Conservation (phyloP, 805 yeast species). For the Candida boidinii region DNA sequence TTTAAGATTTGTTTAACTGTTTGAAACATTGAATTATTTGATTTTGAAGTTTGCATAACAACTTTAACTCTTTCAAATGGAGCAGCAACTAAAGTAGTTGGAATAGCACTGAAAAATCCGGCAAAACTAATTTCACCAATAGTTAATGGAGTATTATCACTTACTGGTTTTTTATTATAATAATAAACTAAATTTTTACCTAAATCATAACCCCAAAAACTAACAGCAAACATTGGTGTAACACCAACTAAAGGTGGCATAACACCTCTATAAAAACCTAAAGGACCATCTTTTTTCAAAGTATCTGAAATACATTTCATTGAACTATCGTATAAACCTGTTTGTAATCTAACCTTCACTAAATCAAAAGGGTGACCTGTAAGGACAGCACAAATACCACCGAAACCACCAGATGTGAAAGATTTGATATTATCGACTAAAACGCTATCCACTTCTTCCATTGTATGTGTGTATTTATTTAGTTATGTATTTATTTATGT, state of each 20-base stretch:
- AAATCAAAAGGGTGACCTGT: constrained; percentile 97
- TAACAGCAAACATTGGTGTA: constrained; percentile 97
- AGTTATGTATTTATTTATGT: too few species aligned
- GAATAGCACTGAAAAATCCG: constrained; percentile 90
- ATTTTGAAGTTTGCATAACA: constrained; percentile 63
- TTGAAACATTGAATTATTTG: constrained; percentile 39
- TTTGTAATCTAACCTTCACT: constrained; percentile 85
- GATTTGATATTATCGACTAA: constrained; percentile 77
- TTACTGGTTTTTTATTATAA: constrained; percentile 23
- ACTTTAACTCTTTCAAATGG: constrained; percentile 96
- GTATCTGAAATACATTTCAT: constrained; percentile 63
- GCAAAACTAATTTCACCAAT: constrained; percentile 77
- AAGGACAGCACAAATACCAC: constrained; percentile 91
- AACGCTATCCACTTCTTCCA: constrained; percentile 24
- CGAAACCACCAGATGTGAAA: constrained; percentile 88
- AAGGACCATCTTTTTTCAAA: constrained; percentile 60
- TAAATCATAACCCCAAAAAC: constrained; percentile 96
- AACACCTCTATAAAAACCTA: constrained; percentile 89
- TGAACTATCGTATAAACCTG: constrained; percentile 59
- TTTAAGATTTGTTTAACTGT: constrained; percentile 62
- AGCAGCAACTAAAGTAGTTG: constrained; percentile 94
- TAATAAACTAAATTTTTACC: constrained; percentile 70
- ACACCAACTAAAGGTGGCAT: constrained; percentile 93
- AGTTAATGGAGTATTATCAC: constrained; percentile 35
- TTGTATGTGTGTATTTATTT: too few species aligned